Evolutionary conservation across 2,329 filamentous ascomycete species (phyloP), one percentile per base, ranked within the genome.

Genomic region (Scleromitrula shiraiana): DNA sequence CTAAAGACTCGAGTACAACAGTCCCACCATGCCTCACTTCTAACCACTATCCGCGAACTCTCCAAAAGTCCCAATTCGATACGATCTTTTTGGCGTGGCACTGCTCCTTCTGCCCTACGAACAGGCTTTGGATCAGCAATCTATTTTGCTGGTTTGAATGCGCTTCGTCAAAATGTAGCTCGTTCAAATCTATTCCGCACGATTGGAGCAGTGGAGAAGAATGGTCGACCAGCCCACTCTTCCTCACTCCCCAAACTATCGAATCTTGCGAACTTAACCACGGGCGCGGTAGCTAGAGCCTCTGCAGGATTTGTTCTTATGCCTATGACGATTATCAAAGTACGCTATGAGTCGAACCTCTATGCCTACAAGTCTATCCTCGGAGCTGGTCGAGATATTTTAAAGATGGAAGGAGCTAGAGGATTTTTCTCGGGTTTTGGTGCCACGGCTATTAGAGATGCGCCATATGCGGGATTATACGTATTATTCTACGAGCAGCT

Each of bases 1-100:
- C 81, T 98, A 64, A 98, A 98, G 69, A 98, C 93, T 24, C 84
- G 93, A 39, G 83, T 97, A 33, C 93, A 98, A 65, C 93, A 97
- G 67, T 88, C 87, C 27, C 80, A 80, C 41, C 75, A 78, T 36
- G 77, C 78, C 56, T 80, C 88, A 2, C 77, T 97, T 49, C 67
- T 78, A 45, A 70, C 73, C 20, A 85, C 85, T 15, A 71, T 95
- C 51, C 78, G 79, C 59, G 71, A 80, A 27, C 88, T 95, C 62
- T 76, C 84, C 54, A 70, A 71, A 57, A 81, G 77, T 8, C 82
- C 85, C 4, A 70, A 70, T 51, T 62, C 71, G 20, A 71, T 95
- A 53, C 76, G 80, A 26, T 78, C 80, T 36, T 79, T 98, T 63
- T 98, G 93, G 91, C 82, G 93, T 54, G 93, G 93, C 47, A 95